Evolutionary conservation across 1,284 basidiomycete genomes (phyloP).

Genomic region (Mycena sp.): DNA sequence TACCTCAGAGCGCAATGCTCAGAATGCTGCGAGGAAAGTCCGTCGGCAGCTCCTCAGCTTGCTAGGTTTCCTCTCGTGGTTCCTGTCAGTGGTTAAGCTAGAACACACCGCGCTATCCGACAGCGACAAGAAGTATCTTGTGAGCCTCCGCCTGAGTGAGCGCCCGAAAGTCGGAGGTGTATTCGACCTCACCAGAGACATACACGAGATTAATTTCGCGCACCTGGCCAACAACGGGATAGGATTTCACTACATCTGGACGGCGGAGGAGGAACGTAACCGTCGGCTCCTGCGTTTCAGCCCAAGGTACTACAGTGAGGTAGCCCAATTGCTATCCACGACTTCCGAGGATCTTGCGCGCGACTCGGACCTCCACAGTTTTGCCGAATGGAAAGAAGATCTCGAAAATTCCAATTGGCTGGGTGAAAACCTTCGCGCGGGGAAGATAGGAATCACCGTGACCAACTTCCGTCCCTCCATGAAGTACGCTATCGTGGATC

Average conservation of each 20-base stretch:
- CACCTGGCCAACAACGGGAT: background rate
- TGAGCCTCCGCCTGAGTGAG: background rate
- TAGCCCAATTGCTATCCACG: background rate
- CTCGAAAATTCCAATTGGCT: background rate
- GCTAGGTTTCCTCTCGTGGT: background rate
- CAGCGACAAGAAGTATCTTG: too few species aligned
- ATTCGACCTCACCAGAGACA: background rate
- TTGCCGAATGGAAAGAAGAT: background rate
- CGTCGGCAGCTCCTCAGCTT: background rate
- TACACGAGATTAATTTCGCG: background rate
- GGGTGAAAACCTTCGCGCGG: background rate
- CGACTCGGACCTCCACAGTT: background rate
- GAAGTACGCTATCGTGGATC: background rate
- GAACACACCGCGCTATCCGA: background rate
- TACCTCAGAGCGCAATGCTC: background rate
- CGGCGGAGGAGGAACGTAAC: background rate
- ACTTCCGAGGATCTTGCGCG: too few species aligned
- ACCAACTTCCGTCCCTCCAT: background rate
- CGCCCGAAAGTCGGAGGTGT: background rate
- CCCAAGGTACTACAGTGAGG: background rate
- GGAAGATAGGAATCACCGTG: background rate
- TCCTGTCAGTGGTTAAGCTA: background rate
- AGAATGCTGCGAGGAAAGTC: background rate
- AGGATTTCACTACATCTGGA: background rate
- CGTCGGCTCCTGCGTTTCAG: background rate